Evolutionary conservation across 139 green algal genomes (phyloP).

Genomic region (Chlorella sp.): DNA sequence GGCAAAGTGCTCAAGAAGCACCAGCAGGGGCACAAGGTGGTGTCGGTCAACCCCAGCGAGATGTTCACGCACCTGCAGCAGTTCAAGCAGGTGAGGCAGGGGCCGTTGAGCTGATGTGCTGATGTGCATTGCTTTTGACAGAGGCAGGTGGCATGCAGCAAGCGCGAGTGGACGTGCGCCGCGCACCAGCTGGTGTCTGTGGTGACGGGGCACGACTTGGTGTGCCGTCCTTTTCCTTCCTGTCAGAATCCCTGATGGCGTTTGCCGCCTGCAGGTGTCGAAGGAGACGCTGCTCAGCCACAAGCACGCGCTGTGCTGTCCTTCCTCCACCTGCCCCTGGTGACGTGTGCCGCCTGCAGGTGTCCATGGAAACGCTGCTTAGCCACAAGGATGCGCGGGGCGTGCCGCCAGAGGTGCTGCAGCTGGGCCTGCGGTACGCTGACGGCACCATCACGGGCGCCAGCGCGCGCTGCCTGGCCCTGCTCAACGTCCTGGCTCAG

Average conservation of each 20-base stretch:
- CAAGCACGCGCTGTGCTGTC: too few species aligned
- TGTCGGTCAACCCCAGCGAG: conserved; percentile 41
- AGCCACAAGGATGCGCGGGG: conserved; percentile 11
- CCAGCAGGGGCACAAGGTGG: conserved; percentile 12
- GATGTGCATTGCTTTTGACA: too few species aligned
- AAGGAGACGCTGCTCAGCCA: too few species aligned
- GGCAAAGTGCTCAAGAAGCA: neutral
- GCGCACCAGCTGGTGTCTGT: too few species aligned
- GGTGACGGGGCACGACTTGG: too few species aligned
- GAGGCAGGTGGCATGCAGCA: too few species aligned
- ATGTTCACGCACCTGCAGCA: conserved; percentile 84
- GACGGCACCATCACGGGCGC: conserved; percentile 68
- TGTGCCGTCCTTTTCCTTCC: too few species aligned
- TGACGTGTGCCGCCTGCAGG: neutral
- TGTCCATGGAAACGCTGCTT: conserved; percentile 23
- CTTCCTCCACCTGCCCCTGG: neutral
- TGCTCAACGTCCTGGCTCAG: conserved; percentile 75
- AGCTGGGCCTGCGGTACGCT: conserved; percentile 76
- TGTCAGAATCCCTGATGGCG: too few species aligned
- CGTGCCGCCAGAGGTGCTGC: conserved; percentile 67
- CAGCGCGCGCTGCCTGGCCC: conserved; percentile 80
- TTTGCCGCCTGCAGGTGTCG: too few species aligned
- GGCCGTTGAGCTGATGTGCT: too few species aligned
- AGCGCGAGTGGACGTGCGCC: too few species aligned
- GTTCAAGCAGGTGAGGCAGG: conserved; percentile 38